Percentiles rank a stretch among this genome's conserved stretches.
Evolutionary conservation across 2,329 filamentous ascomycete species (phyloP).

Genomic region (Cryphonectria naterciae): DNA sequence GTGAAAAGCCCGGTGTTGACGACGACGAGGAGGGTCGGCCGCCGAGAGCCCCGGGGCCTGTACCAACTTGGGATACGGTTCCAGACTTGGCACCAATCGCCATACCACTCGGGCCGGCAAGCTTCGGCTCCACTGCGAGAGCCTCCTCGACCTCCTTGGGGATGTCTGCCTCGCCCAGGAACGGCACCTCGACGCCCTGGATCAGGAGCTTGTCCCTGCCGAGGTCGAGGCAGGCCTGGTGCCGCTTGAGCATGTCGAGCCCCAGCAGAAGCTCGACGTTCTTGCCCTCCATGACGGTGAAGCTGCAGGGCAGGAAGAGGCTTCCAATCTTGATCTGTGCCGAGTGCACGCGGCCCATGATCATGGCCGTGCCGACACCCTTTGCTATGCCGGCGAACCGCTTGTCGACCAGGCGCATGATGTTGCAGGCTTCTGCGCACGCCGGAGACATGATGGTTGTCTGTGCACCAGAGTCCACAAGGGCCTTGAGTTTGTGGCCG

Average conservation of each 20-base stretch:
- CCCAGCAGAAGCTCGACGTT: slow-evolving; percentile 91
- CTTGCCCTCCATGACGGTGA: slow-evolving; percentile 99
- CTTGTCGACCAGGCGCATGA: slow-evolving; percentile 93
- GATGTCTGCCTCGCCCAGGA: slow-evolving; percentile 90
- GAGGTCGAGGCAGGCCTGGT: slow-evolving; percentile 91
- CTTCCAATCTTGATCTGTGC: slow-evolving; percentile 93
- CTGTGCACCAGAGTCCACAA: slow-evolving; percentile 96
- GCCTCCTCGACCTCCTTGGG: slow-evolving; percentile 80
- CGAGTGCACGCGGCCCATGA: slow-evolving; percentile 92
- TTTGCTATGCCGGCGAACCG: slow-evolving; percentile 90
- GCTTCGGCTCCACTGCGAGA: slow-evolving; percentile 76
- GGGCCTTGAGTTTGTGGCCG: slow-evolving; percentile 86
- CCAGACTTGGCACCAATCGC: slow-evolving; percentile 84
- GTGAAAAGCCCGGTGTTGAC: background rate
- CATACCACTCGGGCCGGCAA: slow-evolving; percentile 85
- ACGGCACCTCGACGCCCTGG: slow-evolving; percentile 83
- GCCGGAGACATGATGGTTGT: slow-evolving; percentile 98
- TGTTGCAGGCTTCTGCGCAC: slow-evolving; percentile 89
- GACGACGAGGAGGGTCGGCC: background rate
- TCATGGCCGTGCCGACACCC: slow-evolving; percentile 91
- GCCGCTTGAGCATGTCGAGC: slow-evolving; percentile 94
- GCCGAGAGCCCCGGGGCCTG: slow-evolving; percentile 46
- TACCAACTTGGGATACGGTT: slow-evolving; percentile 57
- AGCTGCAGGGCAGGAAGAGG: slow-evolving; percentile 87
- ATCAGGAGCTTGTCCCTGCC: slow-evolving; percentile 84